phyloP scores from a whole-genome alignment of 305 asterid species.

The Fraxinus latifolia region DNA sequence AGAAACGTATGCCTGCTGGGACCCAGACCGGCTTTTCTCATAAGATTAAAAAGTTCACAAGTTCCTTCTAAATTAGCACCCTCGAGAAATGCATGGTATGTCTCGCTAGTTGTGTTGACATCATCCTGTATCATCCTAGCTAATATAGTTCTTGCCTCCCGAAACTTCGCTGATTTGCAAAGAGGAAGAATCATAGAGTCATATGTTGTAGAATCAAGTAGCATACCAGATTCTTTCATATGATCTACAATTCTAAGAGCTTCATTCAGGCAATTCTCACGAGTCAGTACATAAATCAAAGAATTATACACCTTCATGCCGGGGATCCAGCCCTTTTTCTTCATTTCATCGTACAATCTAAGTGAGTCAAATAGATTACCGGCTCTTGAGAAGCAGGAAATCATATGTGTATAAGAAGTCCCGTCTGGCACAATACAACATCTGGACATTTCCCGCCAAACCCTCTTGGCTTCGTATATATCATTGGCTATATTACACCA shows the following conservation, averaged over 20 bases:
- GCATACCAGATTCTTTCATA: constrained; percentile 58
- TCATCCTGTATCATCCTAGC: constrained; percentile 57
- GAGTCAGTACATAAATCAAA: constrained; percentile 55
- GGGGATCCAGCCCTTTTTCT: constrained; percentile 73
- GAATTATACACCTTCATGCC: constrained; percentile 66
- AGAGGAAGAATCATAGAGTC: constrained; percentile 67
- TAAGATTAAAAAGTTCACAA: constrained; percentile 49
- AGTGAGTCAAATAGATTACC: constrained; percentile 74
- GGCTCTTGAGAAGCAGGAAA: constrained; percentile 69
- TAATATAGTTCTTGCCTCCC: constrained; percentile 61
- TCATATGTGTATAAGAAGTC: constrained; percentile 66
- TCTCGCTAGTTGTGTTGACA: constrained; percentile 56
- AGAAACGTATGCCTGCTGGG: constrained; percentile 58
- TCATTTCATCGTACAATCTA: constrained; percentile 84
- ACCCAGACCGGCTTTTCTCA: constrained; percentile 55
- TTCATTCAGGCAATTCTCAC: constrained; percentile 69
- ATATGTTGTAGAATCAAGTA: constrained; percentile 55
- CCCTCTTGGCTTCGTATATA: constrained; percentile 73
- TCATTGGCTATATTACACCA: constrained; percentile 79
- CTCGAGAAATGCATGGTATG: constrained; percentile 66
- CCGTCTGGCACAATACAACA: constrained; percentile 68
- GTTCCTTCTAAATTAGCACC: constrained; percentile 50
- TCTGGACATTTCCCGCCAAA: constrained; percentile 93
- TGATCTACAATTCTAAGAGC: constrained; percentile 58
- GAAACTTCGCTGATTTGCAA: constrained; percentile 56